Evolutionary conservation across 2,329 filamentous ascomycete species (phyloP), one percentile per base, ranked within the genome.

Genomic region (Ascochyta lentis): DNA sequence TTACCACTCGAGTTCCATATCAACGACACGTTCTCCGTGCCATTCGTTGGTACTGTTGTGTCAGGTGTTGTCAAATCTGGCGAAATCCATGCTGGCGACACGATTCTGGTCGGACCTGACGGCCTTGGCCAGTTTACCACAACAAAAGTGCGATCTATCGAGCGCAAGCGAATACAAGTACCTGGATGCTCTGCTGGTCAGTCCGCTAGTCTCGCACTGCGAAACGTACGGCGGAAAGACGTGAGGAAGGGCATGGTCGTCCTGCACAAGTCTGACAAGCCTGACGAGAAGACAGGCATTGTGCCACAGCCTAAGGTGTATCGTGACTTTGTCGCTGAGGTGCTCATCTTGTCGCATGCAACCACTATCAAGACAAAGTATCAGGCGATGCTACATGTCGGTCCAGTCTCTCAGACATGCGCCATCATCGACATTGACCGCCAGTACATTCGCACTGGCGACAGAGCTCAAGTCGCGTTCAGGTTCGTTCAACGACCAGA

Each of bases 161-260:
- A 99, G 78, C 86, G 95, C 16, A 98, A 98, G 81, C 86, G 95
- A 19, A 94, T 98, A 63, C 83, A 86, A 23, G 94, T 97, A 0
- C 92, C 92, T 0, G 91, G 89, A 1, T 94, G 92, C 31, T 91
- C 89, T 12, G 95, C 95, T 0, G 95, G 95, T 0, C 95, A 99
- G 76, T 96, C 91, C 26, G 95, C 91, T 0, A 95, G 90, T 8
- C 96, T 99, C 69, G 94, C 95, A 0, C 76, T 99, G 49, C 93
- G 95, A 64, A 89, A 92, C 60, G 84, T 98, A 3, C 87, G 92
- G 44, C 83, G 94, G 38, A 96, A 94, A 75, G 94, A 98, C 64
- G 94, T 99, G 0, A 85, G 95, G 12, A 99, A 99, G 80, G 95
- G 95, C 27, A 98, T 98, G 93, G 95, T 99, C 1, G 92, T 98